Evolutionary conservation across 345 rosid genomes (phyloP), one percentile per base, ranked within the genome.

Genomic region (Streptanthus diversifolius): DNA sequence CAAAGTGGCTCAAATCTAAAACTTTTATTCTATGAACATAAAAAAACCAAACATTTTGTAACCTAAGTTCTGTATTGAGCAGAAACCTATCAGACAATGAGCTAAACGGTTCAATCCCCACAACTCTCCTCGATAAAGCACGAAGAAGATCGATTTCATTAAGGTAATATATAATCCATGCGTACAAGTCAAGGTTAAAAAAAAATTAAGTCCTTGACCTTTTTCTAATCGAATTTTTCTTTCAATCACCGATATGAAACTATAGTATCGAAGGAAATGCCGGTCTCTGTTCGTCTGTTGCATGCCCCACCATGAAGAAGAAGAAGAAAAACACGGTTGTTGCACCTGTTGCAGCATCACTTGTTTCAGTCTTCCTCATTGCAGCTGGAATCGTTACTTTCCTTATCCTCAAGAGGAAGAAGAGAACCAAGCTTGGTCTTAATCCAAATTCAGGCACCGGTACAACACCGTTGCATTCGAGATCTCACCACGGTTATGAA

Each of bases 21-120:
- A n/a, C 3, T 55, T 65, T 35, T 35, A 7, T 6, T 25, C 6
- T 27, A 5, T 8, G 25, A 24, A 70, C 64, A 47, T 25, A 48
- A 21, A 60, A 15, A 57, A 1, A 57, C 0, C 21, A 5, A 19
- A 12, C 55, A 52, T 35, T 21, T 49, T 51, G n/a, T 10, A 37
- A 39, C 56, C 51, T 76, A 21, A 70, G 37, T 45, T 41, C 24
- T 63, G 33, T 30, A 54, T 3, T 17, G 7, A 7, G 48, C 76
- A 88, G 93, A 74, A 79, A 80, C 56, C 71, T 83, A 43, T 39
- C 67, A 41, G 72, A 56, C 33, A 88, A 88, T 74, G 54, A 68
- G 45, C 83, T 83, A 37, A 63, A 76, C 5, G 90, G 90, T 33
- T 62, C 85, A 14, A 35, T 88, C 56, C 90, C 93, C 9, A 30